These are phyloP conservation scores for Penicillium sp. DNA, from an alignment of 2,329 filamentous ascomycete genomes.

Conservation along the genomic window DNA sequence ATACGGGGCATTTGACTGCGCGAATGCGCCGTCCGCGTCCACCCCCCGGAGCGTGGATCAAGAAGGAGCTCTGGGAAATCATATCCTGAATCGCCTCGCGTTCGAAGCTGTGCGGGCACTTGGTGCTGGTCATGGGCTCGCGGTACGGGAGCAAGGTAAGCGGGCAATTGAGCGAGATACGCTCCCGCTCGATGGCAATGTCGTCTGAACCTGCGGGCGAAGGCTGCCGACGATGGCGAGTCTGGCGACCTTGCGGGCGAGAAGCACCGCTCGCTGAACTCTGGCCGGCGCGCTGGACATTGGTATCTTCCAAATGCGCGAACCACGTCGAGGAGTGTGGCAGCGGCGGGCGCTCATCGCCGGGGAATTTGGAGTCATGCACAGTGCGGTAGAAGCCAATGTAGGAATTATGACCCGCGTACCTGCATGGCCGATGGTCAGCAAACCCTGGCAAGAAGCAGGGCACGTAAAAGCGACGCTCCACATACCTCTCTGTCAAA, in stretches of 20 bases:
- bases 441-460: neutral
- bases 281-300: slow-evolving; percentile 11
- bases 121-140: slow-evolving; percentile 48
- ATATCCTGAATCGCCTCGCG: slow-evolving; percentile 46
- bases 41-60: slow-evolving; percentile 24
- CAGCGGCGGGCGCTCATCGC: slow-evolving; percentile 53
- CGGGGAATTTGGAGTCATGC: slow-evolving; percentile 58
- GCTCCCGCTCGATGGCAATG: slow-evolving; percentile 47
- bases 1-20: slow-evolving; percentile 44
- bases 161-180: slow-evolving; percentile 48
- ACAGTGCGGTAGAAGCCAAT: slow-evolving; percentile 59
- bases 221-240: slow-evolving; percentile 13
- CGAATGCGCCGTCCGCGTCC: slow-evolving; percentile 22
- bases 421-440: slow-evolving; percentile 34
- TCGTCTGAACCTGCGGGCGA: slow-evolving; percentile 41
- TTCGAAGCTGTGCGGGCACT: slow-evolving; percentile 53
- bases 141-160: slow-evolving; percentile 47
- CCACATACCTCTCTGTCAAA: slow-evolving; percentile 42
- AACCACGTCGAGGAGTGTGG: slow-evolving; percentile 64
- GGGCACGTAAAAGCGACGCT: slow-evolving; percentile 23
- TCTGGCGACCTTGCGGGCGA: neutral
- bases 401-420: slow-evolving; percentile 60
- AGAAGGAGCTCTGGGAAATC: slow-evolving; percentile 37
- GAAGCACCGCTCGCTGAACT: neutral
- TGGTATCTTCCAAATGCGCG: slow-evolving; percentile 45